phyloP scores from a whole-genome alignment of 208 protist species.

The Acanthamoeba sp. region DNA sequence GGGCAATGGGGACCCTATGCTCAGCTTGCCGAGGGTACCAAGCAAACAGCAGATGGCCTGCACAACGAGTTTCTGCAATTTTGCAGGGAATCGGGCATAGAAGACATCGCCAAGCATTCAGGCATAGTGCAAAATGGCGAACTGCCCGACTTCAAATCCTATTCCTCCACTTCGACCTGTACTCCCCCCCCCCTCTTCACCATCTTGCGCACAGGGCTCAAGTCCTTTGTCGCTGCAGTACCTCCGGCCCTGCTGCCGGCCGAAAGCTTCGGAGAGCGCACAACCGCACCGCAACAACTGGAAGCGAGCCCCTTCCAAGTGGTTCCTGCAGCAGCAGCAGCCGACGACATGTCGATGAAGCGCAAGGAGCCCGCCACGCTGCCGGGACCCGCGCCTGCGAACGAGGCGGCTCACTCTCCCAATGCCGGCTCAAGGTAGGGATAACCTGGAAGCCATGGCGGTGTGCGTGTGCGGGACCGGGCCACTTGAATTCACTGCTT shows the following conservation, averaged over 20 bases:
- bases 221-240: background rate
- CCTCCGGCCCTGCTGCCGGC: background rate
- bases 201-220: background rate
- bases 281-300: background rate
- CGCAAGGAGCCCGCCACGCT: background rate
- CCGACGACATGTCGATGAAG: background rate
- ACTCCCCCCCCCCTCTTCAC: background rate
- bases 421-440: background rate
- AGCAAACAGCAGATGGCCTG: background rate
- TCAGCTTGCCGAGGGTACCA: background rate
- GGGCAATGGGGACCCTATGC: background rate
- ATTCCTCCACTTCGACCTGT: constrained; percentile 8
- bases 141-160: background rate
- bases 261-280: background rate
- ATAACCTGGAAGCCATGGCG: no score
- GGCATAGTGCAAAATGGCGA: constrained; percentile 44
- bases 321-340: no score
- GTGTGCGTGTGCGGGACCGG: background rate
- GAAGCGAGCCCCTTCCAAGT: background rate
- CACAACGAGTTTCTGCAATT: constrained; percentile 59
- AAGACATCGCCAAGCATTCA: constrained; percentile 67
- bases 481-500: background rate
- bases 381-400: background rate
- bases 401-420: background rate
- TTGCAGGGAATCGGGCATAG: constrained; percentile 46